These are phyloP conservation scores for Fusarium protoensiforme DNA, from an alignment of 2,329 filamentous ascomycete genomes.

Conservation along the genomic window DNA sequence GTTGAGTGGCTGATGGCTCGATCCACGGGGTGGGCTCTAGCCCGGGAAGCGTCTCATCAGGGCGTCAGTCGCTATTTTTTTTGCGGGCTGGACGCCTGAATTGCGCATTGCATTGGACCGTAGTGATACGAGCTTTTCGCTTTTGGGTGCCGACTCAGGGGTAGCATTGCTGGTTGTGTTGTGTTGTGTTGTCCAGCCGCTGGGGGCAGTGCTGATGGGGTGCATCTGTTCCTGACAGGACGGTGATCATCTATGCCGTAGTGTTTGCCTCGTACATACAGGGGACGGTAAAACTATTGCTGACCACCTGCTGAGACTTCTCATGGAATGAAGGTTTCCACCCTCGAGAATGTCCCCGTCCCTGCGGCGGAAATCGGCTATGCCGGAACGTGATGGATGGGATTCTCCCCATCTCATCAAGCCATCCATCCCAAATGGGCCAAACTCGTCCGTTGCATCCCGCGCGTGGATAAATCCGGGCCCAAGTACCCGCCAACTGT, in stretches of 20 bases:
- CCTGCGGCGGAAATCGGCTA: constrained; percentile 4
- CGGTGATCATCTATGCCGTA: background rate
- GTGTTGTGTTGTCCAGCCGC: background rate
- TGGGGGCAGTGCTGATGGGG: background rate
- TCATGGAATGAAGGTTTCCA: background rate
- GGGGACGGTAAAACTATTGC: background rate
- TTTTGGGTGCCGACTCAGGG: constrained; percentile 17
- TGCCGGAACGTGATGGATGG: constrained; percentile 1
- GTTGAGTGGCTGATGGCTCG: constrained; percentile 24
- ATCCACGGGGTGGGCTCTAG: constrained; percentile 13
- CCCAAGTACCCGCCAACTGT: background rate
- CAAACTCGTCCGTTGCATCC: constrained; percentile 7
- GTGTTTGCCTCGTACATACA: background rate
- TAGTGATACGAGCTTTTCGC: background rate
- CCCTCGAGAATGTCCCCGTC: constrained; percentile 7
- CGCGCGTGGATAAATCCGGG: constrained; percentile 8
- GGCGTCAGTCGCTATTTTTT: constrained; percentile 28
- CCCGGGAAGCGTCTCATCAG: constrained; percentile 21
- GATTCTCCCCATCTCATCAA: background rate
- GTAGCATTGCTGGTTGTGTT: background rate
- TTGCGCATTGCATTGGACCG: constrained; percentile 20
- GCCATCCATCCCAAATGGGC: background rate
- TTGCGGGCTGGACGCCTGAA: constrained; percentile 11
- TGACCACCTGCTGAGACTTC: background rate
- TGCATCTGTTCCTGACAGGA: background rate